Conservation (phyloP, 768 basidiomycete species). For the Trametes cingulata region DNA sequence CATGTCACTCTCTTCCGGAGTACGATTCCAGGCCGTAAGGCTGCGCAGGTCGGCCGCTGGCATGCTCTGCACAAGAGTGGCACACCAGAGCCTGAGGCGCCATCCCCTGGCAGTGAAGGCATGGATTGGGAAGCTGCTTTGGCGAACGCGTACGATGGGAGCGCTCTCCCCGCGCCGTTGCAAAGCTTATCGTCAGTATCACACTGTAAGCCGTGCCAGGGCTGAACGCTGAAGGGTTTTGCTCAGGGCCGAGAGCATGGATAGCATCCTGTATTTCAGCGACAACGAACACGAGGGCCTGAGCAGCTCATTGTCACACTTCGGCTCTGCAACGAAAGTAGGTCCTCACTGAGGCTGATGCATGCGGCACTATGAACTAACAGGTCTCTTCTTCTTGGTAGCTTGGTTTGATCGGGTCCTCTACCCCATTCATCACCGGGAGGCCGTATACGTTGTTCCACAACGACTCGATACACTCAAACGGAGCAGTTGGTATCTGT, state of each 20-base stretch:
- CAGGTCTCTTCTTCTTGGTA: constrained; percentile 31
- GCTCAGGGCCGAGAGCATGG: constrained; percentile 27
- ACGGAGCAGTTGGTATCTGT: constrained; percentile 68
- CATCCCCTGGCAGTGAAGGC: constrained; percentile 15
- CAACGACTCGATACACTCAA: constrained; percentile 52
- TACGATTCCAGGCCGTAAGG: constrained; percentile 55
- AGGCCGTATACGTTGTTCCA: constrained; percentile 69
- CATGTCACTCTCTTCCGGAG: constrained; percentile 59
- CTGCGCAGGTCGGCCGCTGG: constrained; percentile 71
- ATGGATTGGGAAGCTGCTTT: constrained; percentile 57
- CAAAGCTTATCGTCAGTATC: constrained; percentile 38
- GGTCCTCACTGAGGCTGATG: constrained; percentile 9
- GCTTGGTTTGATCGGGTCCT: constrained; percentile 69
- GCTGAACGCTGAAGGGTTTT: neutral
- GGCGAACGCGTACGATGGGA: constrained; percentile 34
- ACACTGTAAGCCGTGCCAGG: neutral
- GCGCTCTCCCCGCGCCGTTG: constrained; percentile 42
- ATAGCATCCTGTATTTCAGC: constrained; percentile 53
- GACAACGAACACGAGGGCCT: constrained; percentile 62
- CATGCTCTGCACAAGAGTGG: constrained; percentile 54
- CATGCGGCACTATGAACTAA: neutral
- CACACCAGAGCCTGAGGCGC: neutral
- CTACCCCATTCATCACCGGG: constrained; percentile 81
- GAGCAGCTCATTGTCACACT: constrained; percentile 41
- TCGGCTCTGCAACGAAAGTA: constrained; percentile 53